Conservation (phyloP, 371 early-diverging fungal genomes). For the Caulochytrium protostelioides region DNA sequence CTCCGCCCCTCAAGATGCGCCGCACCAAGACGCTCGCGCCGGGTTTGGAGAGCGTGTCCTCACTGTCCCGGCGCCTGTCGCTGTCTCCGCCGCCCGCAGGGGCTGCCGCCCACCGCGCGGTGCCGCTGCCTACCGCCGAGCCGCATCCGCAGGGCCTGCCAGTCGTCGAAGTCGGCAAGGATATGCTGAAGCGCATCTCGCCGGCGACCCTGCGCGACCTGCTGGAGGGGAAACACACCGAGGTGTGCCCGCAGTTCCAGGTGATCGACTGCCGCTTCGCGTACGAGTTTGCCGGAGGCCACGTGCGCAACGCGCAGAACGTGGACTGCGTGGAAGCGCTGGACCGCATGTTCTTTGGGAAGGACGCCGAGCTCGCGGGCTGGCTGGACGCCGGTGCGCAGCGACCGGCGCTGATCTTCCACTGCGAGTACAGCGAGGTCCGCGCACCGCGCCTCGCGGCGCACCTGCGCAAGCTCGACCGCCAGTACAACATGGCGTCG, state of each 20-base stretch:
- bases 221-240: conserved; percentile 11
- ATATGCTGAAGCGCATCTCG: neutral
- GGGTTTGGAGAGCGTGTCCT: no score
- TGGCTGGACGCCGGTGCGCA: conserved; percentile 12
- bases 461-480: conserved; percentile 50
- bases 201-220: conserved; percentile 8
- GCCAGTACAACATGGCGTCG: conserved; percentile 33
- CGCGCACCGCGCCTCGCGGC: conserved; percentile 68
- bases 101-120: no score
- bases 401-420: conserved; percentile 46
- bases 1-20: no score
- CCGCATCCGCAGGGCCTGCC: no score
- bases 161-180: no score
- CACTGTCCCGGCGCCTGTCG: no score
- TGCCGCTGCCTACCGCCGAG: no score
- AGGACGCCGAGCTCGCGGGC: conserved; percentile 10
- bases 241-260: conserved; percentile 15
- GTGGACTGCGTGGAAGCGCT: conserved; percentile 31
- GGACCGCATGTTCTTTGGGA: conserved; percentile 9
- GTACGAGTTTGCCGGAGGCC: conserved; percentile 77
- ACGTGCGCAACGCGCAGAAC: conserved; percentile 51
- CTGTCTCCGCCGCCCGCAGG: no score
- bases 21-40: no score
- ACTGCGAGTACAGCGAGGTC: conserved; percentile 73
- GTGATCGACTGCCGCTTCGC: conserved; percentile 67